phyloP scores from a whole-genome alignment of 2,329 filamentous ascomycete genomes.

The Fusarium albidum region DNA sequence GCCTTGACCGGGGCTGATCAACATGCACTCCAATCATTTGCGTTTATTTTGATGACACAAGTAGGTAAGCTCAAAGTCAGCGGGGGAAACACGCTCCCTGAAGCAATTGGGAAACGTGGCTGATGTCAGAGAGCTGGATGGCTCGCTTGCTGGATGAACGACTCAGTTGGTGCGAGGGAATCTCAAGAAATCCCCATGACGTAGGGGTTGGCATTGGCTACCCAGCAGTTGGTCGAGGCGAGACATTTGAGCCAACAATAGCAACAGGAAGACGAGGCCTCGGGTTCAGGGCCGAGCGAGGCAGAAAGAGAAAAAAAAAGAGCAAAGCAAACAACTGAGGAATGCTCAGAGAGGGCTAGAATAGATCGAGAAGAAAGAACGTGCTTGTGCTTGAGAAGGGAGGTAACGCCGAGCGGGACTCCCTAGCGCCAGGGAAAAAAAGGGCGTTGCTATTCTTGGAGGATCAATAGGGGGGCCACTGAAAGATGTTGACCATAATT shows the following conservation, averaged over 20 bases:
- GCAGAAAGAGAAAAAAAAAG: slow-evolving; percentile 1
- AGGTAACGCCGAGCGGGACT: slow-evolving; percentile 29
- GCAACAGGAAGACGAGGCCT: not conserved
- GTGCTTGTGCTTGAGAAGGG: slow-evolving; percentile 37
- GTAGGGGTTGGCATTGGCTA: too few relatives aligned
- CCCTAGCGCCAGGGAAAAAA: slow-evolving; percentile 23
- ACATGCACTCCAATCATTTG: slow-evolving; percentile 14
- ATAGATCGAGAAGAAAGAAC: slow-evolving; percentile 22
- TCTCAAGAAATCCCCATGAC: too few relatives aligned
- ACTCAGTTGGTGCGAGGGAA: slow-evolving; percentile 7
- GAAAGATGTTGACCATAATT: too few relatives aligned
- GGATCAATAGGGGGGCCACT: slow-evolving; percentile 20
- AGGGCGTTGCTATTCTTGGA: slow-evolving; percentile 38
- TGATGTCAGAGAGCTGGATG: slow-evolving; percentile 42
- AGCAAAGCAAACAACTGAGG: not conserved
- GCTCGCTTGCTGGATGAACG: slow-evolving; percentile 15
- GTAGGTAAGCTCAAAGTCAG: slow-evolving; percentile 30
- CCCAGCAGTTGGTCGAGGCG: not conserved
- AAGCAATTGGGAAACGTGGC: slow-evolving; percentile 41
- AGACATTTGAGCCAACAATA: slow-evolving; percentile 24
- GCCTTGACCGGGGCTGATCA: slow-evolving; percentile 23
- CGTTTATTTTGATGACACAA: slow-evolving; percentile 31
- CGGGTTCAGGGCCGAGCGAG: slow-evolving; percentile 3
- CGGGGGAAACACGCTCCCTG: slow-evolving; percentile 14
- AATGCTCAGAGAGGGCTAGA: slow-evolving; percentile 18